Percentiles rank a stretch among this genome's conserved stretches.
These are phyloP conservation scores for Xylariaceae sp. DNA, from an alignment of 2,329 filamentous ascomycete species.

Conservation along the genomic window DNA sequence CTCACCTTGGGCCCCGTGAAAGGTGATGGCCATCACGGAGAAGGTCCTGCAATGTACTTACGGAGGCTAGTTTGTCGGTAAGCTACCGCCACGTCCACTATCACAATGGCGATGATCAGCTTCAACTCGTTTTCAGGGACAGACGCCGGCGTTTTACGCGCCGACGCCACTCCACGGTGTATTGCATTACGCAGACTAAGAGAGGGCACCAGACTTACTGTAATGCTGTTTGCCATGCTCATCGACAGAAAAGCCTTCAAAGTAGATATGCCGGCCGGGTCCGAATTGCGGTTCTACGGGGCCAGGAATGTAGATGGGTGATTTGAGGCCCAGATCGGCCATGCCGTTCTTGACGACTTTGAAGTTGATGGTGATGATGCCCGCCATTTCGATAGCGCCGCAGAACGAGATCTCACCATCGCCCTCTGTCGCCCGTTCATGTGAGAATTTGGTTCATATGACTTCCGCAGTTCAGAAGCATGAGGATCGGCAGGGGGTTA, in stretches of 20 bases:
- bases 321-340: conserved; percentile 68
- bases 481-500: conserved; percentile 9
- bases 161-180: too few species aligned
- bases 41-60: conserved; percentile 22
- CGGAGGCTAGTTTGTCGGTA: conserved; percentile 75
- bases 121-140: background rate
- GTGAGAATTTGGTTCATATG: background rate
- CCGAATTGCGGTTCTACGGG: conserved; percentile 86
- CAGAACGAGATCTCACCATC: conserved; percentile 89
- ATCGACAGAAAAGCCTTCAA: conserved; percentile 88
- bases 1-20: background rate
- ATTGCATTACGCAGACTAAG: too few species aligned
- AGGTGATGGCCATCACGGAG: background rate
- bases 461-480: background rate
- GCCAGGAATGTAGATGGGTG: conserved; percentile 78
- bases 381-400: conserved; percentile 90
- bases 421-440: conserved; percentile 48
- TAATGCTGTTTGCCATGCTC: conserved; percentile 85
- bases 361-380: conserved; percentile 85
- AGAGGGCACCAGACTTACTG: conserved; percentile 24
- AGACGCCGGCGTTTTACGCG: too few species aligned
- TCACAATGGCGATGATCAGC: background rate
- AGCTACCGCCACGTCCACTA: conserved; percentile 73
- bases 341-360: conserved; percentile 79
- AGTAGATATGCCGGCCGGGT: conserved; percentile 74